A percentile compares a stretch with the other conserved stretches of the same genome.
Evolutionary conservation across 2,329 filamentous ascomycete species (phyloP).

Genomic region (Sclerotinia trifoliorum): DNA sequence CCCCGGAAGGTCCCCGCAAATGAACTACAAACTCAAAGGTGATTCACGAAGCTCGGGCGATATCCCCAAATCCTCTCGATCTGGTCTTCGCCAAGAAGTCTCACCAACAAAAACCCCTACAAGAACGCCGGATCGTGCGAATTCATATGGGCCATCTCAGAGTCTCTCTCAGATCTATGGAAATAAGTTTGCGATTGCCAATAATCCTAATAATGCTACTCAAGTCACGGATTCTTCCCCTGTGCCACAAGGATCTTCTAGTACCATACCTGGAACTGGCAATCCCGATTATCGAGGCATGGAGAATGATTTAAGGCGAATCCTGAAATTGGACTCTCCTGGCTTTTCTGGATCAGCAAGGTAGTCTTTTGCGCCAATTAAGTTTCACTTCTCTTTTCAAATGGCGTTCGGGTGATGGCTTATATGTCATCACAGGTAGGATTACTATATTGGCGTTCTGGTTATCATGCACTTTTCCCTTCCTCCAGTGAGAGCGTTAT

Average conservation of each 20-base stretch:
- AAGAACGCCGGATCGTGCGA: conserved; percentile 32
- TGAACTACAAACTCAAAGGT: conserved; percentile 25
- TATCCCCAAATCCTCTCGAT: conserved; percentile 30
- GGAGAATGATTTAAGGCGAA: conserved; percentile 40
- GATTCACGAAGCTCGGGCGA: conserved; percentile 25
- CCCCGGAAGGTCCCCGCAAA: conserved; percentile 25
- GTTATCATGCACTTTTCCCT: conserved; percentile 14
- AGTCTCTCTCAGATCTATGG: conserved; percentile 31
- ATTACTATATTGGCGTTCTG: conserved; percentile 15
- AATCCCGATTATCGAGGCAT: conserved; percentile 36
- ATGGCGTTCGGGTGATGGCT: conserved; percentile 20
- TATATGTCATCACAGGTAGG: conserved; percentile 11
- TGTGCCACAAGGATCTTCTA: conserved; percentile 25
- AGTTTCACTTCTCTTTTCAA: background rate
- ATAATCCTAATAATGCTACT: conserved; percentile 24
- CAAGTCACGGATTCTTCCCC: conserved; percentile 29
- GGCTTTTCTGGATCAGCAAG: conserved; percentile 23
- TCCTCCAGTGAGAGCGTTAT: conserved; percentile 19
- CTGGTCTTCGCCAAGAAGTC: conserved; percentile 40
- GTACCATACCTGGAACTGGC: conserved; percentile 29
- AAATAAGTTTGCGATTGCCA: conserved; percentile 26
- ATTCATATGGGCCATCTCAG: conserved; percentile 28
- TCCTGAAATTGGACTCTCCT: conserved; percentile 38
- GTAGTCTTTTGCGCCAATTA: conserved; percentile 1
- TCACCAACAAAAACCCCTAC: conserved; percentile 37